Percentiles rank a stretch among this genome's conserved stretches.
Evolutionary conservation across 495 filamentous ascomycete genomes (phyloP).

Genomic region (Parathielavia hyrcaniae): DNA sequence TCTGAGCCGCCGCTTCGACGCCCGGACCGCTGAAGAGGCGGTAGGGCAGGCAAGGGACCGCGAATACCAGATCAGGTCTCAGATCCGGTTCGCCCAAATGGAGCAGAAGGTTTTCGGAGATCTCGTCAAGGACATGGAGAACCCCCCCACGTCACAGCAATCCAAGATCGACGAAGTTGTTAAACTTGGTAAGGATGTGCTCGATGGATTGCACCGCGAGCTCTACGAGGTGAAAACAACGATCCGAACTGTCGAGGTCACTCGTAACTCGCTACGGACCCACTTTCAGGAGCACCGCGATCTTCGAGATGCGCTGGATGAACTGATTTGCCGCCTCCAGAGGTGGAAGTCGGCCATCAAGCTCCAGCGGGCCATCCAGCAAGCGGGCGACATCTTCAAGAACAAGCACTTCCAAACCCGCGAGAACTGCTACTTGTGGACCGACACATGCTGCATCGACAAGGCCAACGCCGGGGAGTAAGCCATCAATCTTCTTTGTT

Average conservation of each 20-base stretch:
- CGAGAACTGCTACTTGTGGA: slow-evolving; percentile 44
- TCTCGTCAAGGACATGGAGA: slow-evolving; percentile 9
- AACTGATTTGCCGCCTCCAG: slow-evolving; percentile 33
- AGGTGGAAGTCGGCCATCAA: slow-evolving; percentile 39
- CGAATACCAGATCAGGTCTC: slow-evolving; percentile 8
- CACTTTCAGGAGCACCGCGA: slow-evolving; percentile 27
- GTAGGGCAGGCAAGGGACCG: slow-evolving; percentile 13
- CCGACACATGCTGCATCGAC: slow-evolving; percentile 47
- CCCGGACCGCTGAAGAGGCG: background rate
- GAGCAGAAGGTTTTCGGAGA: slow-evolving; percentile 17
- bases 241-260: slow-evolving; percentile 8
- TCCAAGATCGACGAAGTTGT: too few species aligned
- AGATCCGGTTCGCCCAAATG: slow-evolving; percentile 20
- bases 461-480: slow-evolving; percentile 37
- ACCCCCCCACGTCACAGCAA: too few species aligned
- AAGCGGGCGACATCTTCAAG: slow-evolving; percentile 36
- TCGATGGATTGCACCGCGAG: slow-evolving; percentile 15
- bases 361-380: slow-evolving; percentile 31
- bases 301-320: slow-evolving; percentile 36
- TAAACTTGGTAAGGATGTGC: too few species aligned
- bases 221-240: slow-evolving; percentile 7
- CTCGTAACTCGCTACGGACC: slow-evolving; percentile 7
- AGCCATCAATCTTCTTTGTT: too few species aligned
- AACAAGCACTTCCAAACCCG: slow-evolving; percentile 31
- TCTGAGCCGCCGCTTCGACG: slow-evolving; percentile 10